Percentiles rank a stretch among this genome's conserved stretches.
Conservation (phyloP, 495 filamentous ascomycete genomes). For the Entonaema liquescens region DNA sequence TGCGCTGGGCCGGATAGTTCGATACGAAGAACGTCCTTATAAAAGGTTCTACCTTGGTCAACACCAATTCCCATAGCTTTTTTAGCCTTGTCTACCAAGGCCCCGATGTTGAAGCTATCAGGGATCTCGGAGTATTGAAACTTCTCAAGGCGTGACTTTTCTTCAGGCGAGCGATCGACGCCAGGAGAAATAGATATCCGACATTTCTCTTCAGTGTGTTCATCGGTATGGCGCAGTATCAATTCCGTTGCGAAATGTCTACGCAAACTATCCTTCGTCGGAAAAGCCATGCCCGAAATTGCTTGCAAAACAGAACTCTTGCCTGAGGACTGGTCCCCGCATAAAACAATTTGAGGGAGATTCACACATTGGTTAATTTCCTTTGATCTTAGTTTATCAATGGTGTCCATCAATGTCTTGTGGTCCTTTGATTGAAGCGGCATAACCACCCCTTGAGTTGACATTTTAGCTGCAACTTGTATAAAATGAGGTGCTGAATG, state of each 20-base stretch:
- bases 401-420: slow-evolving; percentile 61
- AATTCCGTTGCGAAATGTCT: slow-evolving; percentile 74
- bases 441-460: background rate
- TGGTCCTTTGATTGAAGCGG: slow-evolving; percentile 52
- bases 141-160: slow-evolving; percentile 37
- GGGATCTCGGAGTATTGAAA: slow-evolving; percentile 43
- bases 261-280: slow-evolving; percentile 66
- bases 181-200: slow-evolving; percentile 58
- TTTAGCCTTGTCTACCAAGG: slow-evolving; percentile 61
- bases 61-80: slow-evolving; percentile 60
- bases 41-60: slow-evolving; percentile 56
- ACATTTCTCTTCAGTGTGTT: slow-evolving; percentile 43
- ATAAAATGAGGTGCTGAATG: background rate
- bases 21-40: slow-evolving; percentile 72
- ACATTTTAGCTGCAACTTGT: background rate
- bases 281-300: slow-evolving; percentile 75
- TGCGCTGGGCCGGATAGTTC: slow-evolving; percentile 70
- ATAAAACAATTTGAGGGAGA: slow-evolving; percentile 74
- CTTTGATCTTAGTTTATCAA: slow-evolving; percentile 64
- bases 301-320: slow-evolving; percentile 80
- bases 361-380: slow-evolving; percentile 65
- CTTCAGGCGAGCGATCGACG: slow-evolving; percentile 28
- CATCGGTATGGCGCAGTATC: slow-evolving; percentile 54
- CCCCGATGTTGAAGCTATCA: slow-evolving; percentile 47
- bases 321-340: slow-evolving; percentile 73